Evolutionary conservation across 2,329 filamentous ascomycete species (phyloP), one percentile per base, ranked within the genome.

Genomic region (Alternaria consortialis): DNA sequence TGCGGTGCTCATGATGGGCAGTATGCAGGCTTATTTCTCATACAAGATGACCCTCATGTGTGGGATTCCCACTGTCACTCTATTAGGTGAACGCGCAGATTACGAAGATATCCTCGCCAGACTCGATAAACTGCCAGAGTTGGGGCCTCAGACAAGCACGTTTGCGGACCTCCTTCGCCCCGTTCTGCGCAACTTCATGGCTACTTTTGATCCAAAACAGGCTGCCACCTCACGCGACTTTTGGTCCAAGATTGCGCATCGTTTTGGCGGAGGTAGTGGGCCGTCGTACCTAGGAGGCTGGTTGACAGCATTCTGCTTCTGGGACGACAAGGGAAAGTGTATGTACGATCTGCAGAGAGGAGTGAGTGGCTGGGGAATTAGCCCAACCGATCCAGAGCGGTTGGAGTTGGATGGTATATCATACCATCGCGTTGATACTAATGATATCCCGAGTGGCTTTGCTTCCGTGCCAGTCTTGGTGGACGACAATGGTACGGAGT

Each of bases 291-390:
- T 69, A 3, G 62, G 62, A 1, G 69, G 68, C 9, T 72, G 66
- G 68, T 55, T 70, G 17, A 63, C 63, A 9, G 66, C 68, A 2
- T 72, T 72, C 32, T 64, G 61, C 31, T 67, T 66, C 53, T 72
- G 69, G 66, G 20, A 65, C 13, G 46, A 48, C 7, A 31, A 65
- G 5, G 67, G 65, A 0, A 55, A 62, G 15, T 50, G 39, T 7
- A 34, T 68, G 31, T 55, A 62, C 39, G 13, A 48, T 12, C 8
- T 23, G 43, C 32, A 43, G 20, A 44, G 13, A 20, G 27, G 5
- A 7, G 12, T 17, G 44, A 29, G 20, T 11, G 0, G 2, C 15
- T 23, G 31, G 31, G n/a, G 15, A 9, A 23, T 2, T 7, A 27
- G 20, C 13, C 31, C 20, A 15, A 36, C 4, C 37, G 12, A 40